Evolutionary conservation across 495 filamentous ascomycete genomes (phyloP).

Genomic region (Hypoxylon subgilvum): DNA sequence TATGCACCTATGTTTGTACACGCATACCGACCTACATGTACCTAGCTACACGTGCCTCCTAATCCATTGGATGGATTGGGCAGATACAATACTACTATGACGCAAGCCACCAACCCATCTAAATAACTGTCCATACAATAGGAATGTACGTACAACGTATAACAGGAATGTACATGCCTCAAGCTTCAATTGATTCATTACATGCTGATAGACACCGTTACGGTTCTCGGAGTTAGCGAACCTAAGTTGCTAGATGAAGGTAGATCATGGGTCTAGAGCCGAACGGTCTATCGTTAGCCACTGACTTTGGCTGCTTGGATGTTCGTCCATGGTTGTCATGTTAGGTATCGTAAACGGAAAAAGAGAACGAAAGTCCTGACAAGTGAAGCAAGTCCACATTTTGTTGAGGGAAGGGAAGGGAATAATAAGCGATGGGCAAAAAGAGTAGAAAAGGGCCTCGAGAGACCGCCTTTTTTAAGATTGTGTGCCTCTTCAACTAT

Average conservation of each 20-base stretch:
- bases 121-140: not conserved
- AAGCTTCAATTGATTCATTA: too few relatives aligned
- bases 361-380: conserved; percentile 23
- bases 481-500: not conserved
- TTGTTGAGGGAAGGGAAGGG: conserved; percentile 24
- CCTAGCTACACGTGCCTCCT: too few relatives aligned
- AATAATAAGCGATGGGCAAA: conserved; percentile 26
- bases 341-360: conserved; percentile 2
- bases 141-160: too few relatives aligned
- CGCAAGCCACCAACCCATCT: not conserved
- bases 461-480: not conserved
- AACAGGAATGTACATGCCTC: too few relatives aligned
- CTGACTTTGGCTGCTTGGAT: not conserved
- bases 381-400: conserved; percentile 25
- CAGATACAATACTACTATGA: too few relatives aligned
- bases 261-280: conserved; percentile 12
- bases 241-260: conserved; percentile 13
- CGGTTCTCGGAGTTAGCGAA: conserved; percentile 29
- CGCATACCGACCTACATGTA: too few relatives aligned
- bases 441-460: conserved; percentile 23
- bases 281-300: conserved; percentile 21
- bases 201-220: not conserved
- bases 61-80: too few relatives aligned
- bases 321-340: conserved; percentile 2
- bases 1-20: too few relatives aligned